Base-by-base conservation (phyloP, 768 basidiomycete genomes). In the Macrolepiota fuliginosa region DNA sequence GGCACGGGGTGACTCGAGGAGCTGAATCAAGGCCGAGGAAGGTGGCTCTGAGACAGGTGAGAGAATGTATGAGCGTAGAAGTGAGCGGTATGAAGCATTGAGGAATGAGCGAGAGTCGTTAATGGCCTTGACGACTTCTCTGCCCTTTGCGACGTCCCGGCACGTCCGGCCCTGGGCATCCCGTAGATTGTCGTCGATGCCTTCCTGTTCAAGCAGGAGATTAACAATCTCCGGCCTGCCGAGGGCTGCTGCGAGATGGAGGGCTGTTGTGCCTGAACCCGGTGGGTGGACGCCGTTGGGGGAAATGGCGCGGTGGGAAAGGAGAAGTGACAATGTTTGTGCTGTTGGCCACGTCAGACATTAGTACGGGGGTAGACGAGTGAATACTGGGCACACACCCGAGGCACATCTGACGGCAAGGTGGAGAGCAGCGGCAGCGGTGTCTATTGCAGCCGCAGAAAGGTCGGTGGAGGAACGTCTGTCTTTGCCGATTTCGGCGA, bases 341-440 rank as follows among this genome's bases (percentile, higher is more conserved):
- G 73, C 89, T 90, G 19, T 62, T 7, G 17, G 17, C 27, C n/a
- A 50, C 56, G 40, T 29, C 45, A 61, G 36, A n/a, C 15, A 36
- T n/a, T n/a, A n/a, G n/a, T n/a, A n/a, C n/a, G n/a, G n/a, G n/a
- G n/a, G n/a, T n/a, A n/a, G n/a, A n/a, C n/a, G n/a, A n/a, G n/a
- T n/a, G n/a, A n/a, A n/a, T n/a, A n/a, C n/a, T n/a, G n/a, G n/a
- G n/a, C n/a, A 45, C 50, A 6, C n/a, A 75, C 85, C 24, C 10
- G 87, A 87, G 61, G 84, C 91, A 71, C 92, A 93, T 46, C 90
- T 83, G n/a, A 94, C 85, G 11, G 90, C 91, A 2, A 94, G 83
- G 72, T 94, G 91, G 6, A 94, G 75, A 0, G 90, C 89, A 2
- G 90, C 87, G 4, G 90, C 88, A 12, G 84, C 89, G 1, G 87